A percentile compares a stretch with the other conserved stretches of the same genome.
Evolutionary conservation across 768 basidiomycete genomes (phyloP).

Genomic region (Phylloporus rhodoxanthus): DNA sequence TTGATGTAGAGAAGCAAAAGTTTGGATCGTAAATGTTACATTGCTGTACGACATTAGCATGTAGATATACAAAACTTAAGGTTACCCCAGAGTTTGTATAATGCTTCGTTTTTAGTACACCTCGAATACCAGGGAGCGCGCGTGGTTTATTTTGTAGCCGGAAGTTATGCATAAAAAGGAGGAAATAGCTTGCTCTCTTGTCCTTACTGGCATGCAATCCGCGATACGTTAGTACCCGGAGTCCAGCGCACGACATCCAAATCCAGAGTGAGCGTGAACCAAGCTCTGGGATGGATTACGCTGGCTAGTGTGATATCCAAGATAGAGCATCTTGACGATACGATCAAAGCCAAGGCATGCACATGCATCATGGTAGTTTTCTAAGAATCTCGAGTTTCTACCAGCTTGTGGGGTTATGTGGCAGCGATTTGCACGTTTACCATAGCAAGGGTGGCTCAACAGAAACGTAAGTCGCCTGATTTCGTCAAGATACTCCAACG

Average conservation of each 20-base stretch:
- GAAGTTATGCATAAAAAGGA: too few relatives aligned
- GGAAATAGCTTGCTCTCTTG: too few relatives aligned
- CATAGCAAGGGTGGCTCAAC: constrained; percentile 53
- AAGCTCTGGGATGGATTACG: neutral
- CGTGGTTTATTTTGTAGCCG: too few relatives aligned
- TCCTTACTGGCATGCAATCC: constrained; percentile 17
- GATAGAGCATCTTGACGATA: constrained; percentile 70
- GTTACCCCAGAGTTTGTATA: too few relatives aligned
- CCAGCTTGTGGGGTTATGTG: constrained; percentile 64
- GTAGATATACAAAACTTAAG: too few relatives aligned
- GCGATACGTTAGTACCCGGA: constrained; percentile 58
- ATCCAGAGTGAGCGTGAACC: constrained; percentile 45
- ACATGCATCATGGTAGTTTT: neutral
- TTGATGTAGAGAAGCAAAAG: constrained; percentile 35
- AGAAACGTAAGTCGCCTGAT: constrained; percentile 40
- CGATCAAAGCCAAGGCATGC: constrained; percentile 63
- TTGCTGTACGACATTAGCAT: too few relatives aligned
- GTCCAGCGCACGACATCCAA: constrained; percentile 63
- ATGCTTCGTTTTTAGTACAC: too few relatives aligned
- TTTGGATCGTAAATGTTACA: neutral
- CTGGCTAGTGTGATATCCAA: constrained; percentile 32
- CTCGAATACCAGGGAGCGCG: too few relatives aligned
- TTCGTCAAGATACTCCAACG: neutral
- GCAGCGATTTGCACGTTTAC: constrained; percentile 75
- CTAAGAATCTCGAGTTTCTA: neutral